These are phyloP conservation scores for Mucor plumbeus DNA, from an alignment of 371 early-diverging fungal species.

Conservation along the genomic window DNA sequence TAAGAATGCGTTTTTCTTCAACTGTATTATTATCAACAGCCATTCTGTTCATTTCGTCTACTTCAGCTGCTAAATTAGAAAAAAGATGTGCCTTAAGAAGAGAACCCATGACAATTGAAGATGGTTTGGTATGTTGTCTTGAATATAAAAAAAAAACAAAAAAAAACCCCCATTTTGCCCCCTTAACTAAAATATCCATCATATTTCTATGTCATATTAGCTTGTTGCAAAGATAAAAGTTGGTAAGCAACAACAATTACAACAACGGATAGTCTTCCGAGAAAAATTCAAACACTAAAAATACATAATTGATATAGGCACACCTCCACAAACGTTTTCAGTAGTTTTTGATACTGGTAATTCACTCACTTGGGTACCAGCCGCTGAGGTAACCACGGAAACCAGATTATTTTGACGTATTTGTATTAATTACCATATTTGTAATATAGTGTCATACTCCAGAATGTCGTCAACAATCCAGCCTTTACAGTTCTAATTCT, in stretches of 20 bases:
- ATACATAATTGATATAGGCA: conserved; percentile 27
- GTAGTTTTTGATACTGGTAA: conserved; percentile 50
- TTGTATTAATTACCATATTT: conserved; percentile 11
- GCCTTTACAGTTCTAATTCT: conserved; percentile 35
- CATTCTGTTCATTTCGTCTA: conserved; percentile 14
- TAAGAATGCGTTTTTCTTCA: conserved; percentile 23
- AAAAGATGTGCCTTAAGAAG: conserved; percentile 33
- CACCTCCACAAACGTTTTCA: conserved; percentile 46
- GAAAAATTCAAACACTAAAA: neutral
- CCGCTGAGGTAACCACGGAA: conserved; percentile 32
- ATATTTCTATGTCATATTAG: conserved; percentile 10
- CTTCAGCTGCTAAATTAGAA: conserved; percentile 28
- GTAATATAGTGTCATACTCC: conserved; percentile 41
- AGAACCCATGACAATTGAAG: conserved; percentile 40
- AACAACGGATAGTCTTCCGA: conserved; percentile 16
- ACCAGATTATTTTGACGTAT: conserved; percentile 6
- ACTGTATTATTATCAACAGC: conserved; percentile 24
- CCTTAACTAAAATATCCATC: neutral
- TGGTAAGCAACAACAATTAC: conserved; percentile 22
- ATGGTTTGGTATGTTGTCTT: conserved; percentile 44
- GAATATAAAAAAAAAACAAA: neutral
- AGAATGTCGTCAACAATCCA: conserved; percentile 35
- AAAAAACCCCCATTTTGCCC: conserved; percentile 4
- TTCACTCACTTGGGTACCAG: conserved; percentile 52
- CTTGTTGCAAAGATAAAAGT: conserved; percentile 33